phyloP scores from a whole-genome alignment of 345 rosid genomes.

The Eucalyptus albens region DNA sequence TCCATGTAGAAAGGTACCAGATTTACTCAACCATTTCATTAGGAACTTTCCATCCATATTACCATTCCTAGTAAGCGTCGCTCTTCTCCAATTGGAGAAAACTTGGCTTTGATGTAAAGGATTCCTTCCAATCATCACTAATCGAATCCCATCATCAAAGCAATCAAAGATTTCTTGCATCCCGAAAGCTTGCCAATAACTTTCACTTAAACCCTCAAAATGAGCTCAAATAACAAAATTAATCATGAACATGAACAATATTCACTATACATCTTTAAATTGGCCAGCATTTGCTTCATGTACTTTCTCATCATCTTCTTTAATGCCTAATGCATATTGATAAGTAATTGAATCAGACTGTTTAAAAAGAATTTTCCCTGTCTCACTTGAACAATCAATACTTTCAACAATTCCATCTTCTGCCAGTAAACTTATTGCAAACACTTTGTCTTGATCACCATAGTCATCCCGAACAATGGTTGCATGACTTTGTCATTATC shows the following conservation, averaged over 20 bases:
- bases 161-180: not conserved
- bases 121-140: not conserved
- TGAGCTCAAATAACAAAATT: not conserved
- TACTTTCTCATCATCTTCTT: not conserved
- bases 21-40: not conserved
- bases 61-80: not conserved
- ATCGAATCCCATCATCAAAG: not conserved
- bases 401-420: not conserved
- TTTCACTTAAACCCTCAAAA: not conserved
- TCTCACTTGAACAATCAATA: not conserved
- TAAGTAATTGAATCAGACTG: not conserved
- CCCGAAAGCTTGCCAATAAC: not conserved
- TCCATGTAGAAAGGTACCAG: not conserved
- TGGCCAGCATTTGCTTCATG: not conserved
- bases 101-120: not conserved
- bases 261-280: not conserved
- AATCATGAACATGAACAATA: not conserved
- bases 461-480: not conserved
- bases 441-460: not conserved
- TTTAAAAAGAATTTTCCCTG: not conserved
- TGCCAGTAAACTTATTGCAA: not conserved
- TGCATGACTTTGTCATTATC: not conserved
- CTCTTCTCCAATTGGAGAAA: not conserved
- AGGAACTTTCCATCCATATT: not conserved
- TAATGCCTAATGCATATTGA: not conserved